Base-by-base conservation (phyloP, 2,329 filamentous ascomycete genomes). In the Aspergillus candidus region DNA sequence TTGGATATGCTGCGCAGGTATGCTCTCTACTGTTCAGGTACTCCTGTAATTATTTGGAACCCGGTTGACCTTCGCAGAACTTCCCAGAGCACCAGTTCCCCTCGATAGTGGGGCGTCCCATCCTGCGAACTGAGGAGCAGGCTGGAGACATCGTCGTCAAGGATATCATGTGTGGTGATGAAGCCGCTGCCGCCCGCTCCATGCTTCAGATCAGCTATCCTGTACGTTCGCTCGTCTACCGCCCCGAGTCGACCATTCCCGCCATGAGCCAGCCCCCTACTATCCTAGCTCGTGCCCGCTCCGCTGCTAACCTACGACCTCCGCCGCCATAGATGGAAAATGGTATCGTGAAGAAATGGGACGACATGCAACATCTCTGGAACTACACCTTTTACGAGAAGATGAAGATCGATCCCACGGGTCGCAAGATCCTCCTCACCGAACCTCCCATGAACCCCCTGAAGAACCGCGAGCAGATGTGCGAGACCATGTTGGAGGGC, bases 91-190 rank as follows among this genome's bases (percentile, higher is more conserved):
- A 94, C 72, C 91, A 97, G 73, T 97, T 90, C 72, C 93, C 93
- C 45, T 96, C 91, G 57, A 97, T 98, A 70, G 89, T 98, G 68
- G 93, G 93, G 66, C 88, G 93, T 59, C 93, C 93, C 40, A 98
- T 98, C 71, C 80, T 98, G 63, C 88, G 93, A 72, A 90, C 90
- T 51, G 93, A 98, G 76, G 93, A 98, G 72, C 74, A 83, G 79
- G 70, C 85, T 81, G 73, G 77, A 50, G 79, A 83, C 60, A 78
- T 84, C 52, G 74, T 83, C 56, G 81, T 90, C 71, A 97, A 96
- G 79, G 93, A 98, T 74, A 96, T 98, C 67, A 98, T 98, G 93
- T 97, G 91, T 72, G 93, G 93, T 67, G 93, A 98, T 73, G 91
- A 98, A 73, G 93, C 93, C 39, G 90, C 93, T 12, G 89, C 89